Evolutionary conservation across 192 early-diverging fungal species (phyloP).

Genomic region (Coemansia furcata): DNA sequence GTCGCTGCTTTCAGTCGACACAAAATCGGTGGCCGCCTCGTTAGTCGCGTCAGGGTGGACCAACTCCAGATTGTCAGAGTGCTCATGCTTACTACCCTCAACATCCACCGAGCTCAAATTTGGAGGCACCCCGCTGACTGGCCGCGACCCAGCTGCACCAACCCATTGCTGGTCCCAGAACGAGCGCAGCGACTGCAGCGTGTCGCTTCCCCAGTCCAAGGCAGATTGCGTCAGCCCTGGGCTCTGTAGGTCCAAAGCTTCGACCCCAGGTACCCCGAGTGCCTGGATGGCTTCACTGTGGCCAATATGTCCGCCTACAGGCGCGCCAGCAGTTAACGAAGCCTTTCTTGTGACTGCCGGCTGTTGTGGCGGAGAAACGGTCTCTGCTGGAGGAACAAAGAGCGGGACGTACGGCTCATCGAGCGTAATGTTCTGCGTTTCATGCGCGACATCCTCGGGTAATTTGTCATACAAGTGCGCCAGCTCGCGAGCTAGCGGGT

Average conservation of each 20-base stretch:
- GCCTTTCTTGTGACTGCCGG: not conserved
- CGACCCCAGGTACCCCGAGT: not conserved
- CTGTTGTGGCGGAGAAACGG: slow-evolving; percentile 5
- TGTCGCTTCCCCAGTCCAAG: slow-evolving; percentile 46
- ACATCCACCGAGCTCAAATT: not conserved
- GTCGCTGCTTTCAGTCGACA: not conserved
- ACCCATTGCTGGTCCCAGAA: slow-evolving; percentile 34
- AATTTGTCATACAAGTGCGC: slow-evolving; percentile 36
- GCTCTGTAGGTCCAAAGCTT: slow-evolving; percentile 1
- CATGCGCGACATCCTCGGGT: slow-evolving; percentile 16
- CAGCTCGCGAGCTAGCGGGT: slow-evolving; percentile 41
- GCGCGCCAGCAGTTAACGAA: not conserved
- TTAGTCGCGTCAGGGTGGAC: not conserved
- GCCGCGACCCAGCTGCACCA: not conserved
- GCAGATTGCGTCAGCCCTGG: slow-evolving; percentile 25
- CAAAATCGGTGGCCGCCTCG: not conserved
- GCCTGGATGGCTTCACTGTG: not conserved
- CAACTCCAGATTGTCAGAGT: not conserved
- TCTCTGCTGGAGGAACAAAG: slow-evolving; percentile 7
- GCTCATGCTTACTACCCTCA: not conserved
- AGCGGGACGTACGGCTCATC: slow-evolving; percentile 32
- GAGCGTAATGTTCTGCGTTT: slow-evolving; percentile 22
- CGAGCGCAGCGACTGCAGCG: slow-evolving; percentile 33
- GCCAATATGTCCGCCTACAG: not conserved
- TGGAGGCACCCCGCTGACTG: not conserved